phyloP scores from a whole-genome alignment of 108 stramenopile species.

The Cyclotella baltica region DNA sequence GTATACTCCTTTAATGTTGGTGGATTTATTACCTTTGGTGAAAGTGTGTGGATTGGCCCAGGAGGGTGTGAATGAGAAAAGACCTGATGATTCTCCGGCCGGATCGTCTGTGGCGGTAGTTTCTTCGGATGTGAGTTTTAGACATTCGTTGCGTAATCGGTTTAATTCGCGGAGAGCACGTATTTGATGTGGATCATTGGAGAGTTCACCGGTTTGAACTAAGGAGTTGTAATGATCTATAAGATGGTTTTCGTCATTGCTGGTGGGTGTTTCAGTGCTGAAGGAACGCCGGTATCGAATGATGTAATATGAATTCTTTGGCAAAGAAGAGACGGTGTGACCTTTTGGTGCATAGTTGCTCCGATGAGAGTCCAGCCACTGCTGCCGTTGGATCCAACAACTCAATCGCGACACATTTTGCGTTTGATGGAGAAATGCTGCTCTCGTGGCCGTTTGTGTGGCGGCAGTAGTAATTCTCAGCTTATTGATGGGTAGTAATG shows the following conservation, averaged over 20 bases:
- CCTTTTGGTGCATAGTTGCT: too few relatives aligned
- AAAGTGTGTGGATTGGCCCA: slow-evolving; percentile 20
- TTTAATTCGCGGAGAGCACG: slow-evolving; percentile 69
- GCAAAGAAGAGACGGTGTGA: too few relatives aligned
- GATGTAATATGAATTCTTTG: too few relatives aligned
- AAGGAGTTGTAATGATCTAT: slow-evolving; percentile 42
- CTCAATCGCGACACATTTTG: too few relatives aligned
- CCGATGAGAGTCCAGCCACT: too few relatives aligned
- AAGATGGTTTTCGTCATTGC: neutral
- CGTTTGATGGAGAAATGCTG: too few relatives aligned
- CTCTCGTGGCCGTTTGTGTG: too few relatives aligned
- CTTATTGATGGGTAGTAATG: too few relatives aligned
- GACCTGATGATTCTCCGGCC: slow-evolving; percentile 5
- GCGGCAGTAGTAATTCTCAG: too few relatives aligned
- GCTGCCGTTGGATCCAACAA: too few relatives aligned
- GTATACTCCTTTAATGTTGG: slow-evolving; percentile 76
- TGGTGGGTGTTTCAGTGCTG: neutral
- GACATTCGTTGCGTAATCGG: slow-evolving; percentile 62
- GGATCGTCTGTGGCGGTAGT: slow-evolving; percentile 5
- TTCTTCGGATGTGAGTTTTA: slow-evolving; percentile 13
- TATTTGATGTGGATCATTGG: slow-evolving; percentile 72
- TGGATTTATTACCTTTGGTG: neutral
- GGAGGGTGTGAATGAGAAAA: slow-evolving; percentile 29
- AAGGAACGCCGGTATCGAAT: neutral
- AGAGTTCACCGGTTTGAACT: slow-evolving; percentile 48